Conservation (phyloP, 495 filamentous ascomycete genomes). For the Aspergillus panamensis region DNA sequence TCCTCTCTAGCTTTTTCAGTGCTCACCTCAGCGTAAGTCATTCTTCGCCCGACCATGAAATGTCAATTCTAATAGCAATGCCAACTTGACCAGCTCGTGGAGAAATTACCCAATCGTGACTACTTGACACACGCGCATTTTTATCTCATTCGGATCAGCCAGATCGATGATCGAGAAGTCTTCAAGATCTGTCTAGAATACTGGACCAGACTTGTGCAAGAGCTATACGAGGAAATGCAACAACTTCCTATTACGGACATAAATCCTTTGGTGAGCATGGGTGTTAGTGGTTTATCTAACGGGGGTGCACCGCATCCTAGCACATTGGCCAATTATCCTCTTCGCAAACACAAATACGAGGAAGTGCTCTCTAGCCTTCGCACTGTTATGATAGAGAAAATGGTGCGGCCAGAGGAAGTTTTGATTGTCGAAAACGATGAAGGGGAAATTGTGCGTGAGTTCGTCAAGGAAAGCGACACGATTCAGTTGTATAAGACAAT, state of each 20-base stretch:
- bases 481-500: slow-evolving; percentile 99
- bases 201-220: slow-evolving; percentile 98
- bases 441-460: slow-evolving; percentile 97
- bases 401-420: slow-evolving; percentile 98
- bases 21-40: slow-evolving; percentile 78
- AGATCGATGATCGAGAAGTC: slow-evolving; percentile 97
- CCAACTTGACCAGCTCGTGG: slow-evolving; percentile 64
- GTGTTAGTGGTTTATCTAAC: slow-evolving; percentile 64
- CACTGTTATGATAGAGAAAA: slow-evolving; percentile 99
- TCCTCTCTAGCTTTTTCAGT: slow-evolving; percentile 92
- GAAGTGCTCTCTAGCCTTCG: slow-evolving; percentile 90
- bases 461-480: slow-evolving; percentile 98
- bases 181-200: slow-evolving; percentile 99
- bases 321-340: slow-evolving; percentile 77
- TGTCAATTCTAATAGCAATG: slow-evolving; percentile 9
- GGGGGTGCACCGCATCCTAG: slow-evolving; percentile 81
- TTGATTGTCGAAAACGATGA: slow-evolving; percentile 99
- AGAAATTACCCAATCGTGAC: slow-evolving; percentile 90
- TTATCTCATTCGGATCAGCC: slow-evolving; percentile 95
- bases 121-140: slow-evolving; percentile 94
- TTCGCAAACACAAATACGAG: slow-evolving; percentile 95
- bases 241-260: slow-evolving; percentile 84
- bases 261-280: slow-evolving; percentile 79
- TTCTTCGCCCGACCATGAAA: not conserved
- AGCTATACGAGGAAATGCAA: slow-evolving; percentile 99